Evolutionary conservation across 2,329 filamentous ascomycete genomes (phyloP).

Genomic region (Microascus cirrosus): DNA sequence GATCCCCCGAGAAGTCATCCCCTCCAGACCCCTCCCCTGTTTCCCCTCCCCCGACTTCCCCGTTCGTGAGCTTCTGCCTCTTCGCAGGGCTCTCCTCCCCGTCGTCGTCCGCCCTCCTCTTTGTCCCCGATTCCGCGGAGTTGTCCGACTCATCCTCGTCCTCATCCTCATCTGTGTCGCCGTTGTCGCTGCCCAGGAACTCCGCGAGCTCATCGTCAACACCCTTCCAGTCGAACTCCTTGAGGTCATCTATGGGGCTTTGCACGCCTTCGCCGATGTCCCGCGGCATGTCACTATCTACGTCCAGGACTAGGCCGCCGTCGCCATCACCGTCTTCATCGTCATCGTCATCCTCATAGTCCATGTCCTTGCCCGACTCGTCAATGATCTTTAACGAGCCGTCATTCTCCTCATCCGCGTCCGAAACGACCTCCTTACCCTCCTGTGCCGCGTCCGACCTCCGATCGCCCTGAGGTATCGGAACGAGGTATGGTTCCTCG

Average conservation of each 20-base stretch:
- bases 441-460: slow-evolving; percentile 15
- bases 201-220: slow-evolving; percentile 65
- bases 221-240: slow-evolving; percentile 48
- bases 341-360: slow-evolving; percentile 19
- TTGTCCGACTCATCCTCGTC: slow-evolving; percentile 9
- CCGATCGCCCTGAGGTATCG: slow-evolving; percentile 61
- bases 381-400: slow-evolving; percentile 29
- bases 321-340: slow-evolving; percentile 27
- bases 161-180: slow-evolving; percentile 31
- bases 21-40: slow-evolving; percentile 26
- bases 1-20: slow-evolving; percentile 26
- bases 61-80: slow-evolving; percentile 32
- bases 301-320: slow-evolving; percentile 14
- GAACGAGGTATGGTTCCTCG: slow-evolving; percentile 66
- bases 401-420: slow-evolving; percentile 14
- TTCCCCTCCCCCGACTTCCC: slow-evolving; percentile 14
- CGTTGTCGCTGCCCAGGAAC: slow-evolving; percentile 51
- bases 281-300: slow-evolving; percentile 24
- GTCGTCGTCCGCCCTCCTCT: slow-evolving; percentile 8
- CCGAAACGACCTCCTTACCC: slow-evolving; percentile 13
- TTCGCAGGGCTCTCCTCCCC: slow-evolving; percentile 29
- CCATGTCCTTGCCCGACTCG: slow-evolving; percentile 24
- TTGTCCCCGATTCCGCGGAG: neutral
- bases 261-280: slow-evolving; percentile 33
- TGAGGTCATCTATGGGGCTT: slow-evolving; percentile 43